Evolutionary conservation across 106 monocot species (phyloP).

Genomic region (Gastrodia elata): DNA sequence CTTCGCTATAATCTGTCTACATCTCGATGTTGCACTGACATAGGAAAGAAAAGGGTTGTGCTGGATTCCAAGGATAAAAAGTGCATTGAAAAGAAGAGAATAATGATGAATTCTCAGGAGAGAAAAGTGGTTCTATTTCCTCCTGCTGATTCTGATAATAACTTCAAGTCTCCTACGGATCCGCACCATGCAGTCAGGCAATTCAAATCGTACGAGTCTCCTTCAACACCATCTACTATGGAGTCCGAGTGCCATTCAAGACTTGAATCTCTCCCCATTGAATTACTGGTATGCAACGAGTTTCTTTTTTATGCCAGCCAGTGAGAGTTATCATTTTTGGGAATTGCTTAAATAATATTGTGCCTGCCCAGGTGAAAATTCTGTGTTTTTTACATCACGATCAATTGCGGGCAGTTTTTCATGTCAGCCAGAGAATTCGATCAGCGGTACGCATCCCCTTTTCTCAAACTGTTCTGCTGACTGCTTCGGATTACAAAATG

Average conservation of each 20-base stretch:
- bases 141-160: background rate
- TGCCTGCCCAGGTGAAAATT: slow-evolving; percentile 56
- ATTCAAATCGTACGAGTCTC: slow-evolving; percentile 38
- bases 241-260: slow-evolving; percentile 34
- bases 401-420: slow-evolving; percentile 75
- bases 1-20: slow-evolving; percentile 40
- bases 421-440: slow-evolving; percentile 71
- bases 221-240: slow-evolving; percentile 36
- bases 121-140: background rate
- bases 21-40: slow-evolving; percentile 53
- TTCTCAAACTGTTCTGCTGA: background rate
- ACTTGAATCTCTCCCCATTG: slow-evolving; percentile 83
- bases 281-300: slow-evolving; percentile 56
- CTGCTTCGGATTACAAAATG: background rate
- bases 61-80: slow-evolving; percentile 38
- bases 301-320: background rate
- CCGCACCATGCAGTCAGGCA: slow-evolving; percentile 14
- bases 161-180: background rate
- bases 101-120: slow-evolving; percentile 9
- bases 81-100: slow-evolving; percentile 6
- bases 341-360: background rate
- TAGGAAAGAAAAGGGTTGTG: slow-evolving; percentile 70
- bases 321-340: background rate
- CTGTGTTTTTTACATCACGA: slow-evolving; percentile 90
- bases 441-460: slow-evolving; percentile 57